Base-by-base conservation (phyloP, 352 stramenopile genomes). In the Phytophthora constricta region DNA sequence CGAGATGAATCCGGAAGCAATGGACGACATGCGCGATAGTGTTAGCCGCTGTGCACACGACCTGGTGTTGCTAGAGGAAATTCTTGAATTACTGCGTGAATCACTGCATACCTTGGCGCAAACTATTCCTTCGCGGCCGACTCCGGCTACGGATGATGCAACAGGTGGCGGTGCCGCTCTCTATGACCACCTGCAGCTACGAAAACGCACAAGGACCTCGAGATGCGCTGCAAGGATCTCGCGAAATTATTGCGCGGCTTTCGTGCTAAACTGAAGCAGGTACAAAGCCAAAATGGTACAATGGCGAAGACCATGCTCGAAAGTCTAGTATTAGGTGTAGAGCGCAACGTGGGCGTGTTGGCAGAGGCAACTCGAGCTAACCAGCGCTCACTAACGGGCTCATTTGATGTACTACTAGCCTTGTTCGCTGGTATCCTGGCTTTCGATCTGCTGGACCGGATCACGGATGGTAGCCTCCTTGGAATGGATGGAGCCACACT, bases 41-140 rank as follows among this genome's bases (percentile, higher is more conserved):
- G 87, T 99, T 13, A 96, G 90, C 53, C 87, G 86, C 41, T 94
- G 98, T 59, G 93, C 94, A 0, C 97, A 98, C 57, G 91, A 99
- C 61, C 82, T 99, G 9, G 98, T 98, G 31, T 62, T 98, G 26
- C 73, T 99, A 14, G 96, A 99, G 66, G 96, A 99, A 81, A 98
- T 99, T 37, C 77, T 99, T 20, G 93, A 92, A 31, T 97, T 99
- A 42, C 67, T 99, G 26, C 79, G 89, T 1, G 97, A 99, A 58
- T 98, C 96, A 23, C 86, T 99, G 42, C 90, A 90, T 28, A 81
- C 92, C 22, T 92, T 98, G 47, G 75, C 95, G 41, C 65, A 62
- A 10, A 69, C 60, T 11, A 89, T 99, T 14, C 96, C 97, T 1
- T 56, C 41, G 5, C 46, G 70, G 14, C 65, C 65, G 19, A 69